Percentiles rank a stretch among this genome's conserved stretches.
Conservation (phyloP, 257 asterid species). For the Pogostemon cablin region DNA sequence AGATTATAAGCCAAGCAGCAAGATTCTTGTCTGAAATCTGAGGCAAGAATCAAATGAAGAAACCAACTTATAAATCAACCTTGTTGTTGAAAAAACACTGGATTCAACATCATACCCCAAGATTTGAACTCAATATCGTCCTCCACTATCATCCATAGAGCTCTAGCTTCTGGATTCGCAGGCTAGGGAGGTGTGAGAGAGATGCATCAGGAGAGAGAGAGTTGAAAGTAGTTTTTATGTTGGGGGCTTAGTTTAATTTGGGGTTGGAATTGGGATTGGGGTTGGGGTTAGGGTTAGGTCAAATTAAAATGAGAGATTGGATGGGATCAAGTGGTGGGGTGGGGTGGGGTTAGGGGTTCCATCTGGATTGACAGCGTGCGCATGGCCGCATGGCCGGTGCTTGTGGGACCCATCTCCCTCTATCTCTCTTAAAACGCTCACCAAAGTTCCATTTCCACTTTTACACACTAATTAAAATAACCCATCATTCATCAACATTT, state of each 20-base stretch:
- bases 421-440: conserved; percentile 31
- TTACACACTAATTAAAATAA: background rate
- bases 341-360: conserved; percentile 17
- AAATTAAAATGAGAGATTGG: conserved; percentile 25
- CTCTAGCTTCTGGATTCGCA: background rate
- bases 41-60: conserved; percentile 3
- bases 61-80: background rate
- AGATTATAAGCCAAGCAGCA: background rate
- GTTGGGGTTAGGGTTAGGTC: conserved; percentile 64
- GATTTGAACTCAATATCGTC: conserved; percentile 32
- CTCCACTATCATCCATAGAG: conserved; percentile 10
- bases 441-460: background rate
- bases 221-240: conserved; percentile 30
- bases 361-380: conserved; percentile 46
- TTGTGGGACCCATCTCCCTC: conserved; percentile 39
- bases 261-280: conserved; percentile 31
- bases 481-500: too few relatives aligned
- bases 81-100: too few relatives aligned
- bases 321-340: background rate
- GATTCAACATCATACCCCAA: conserved; percentile 24
- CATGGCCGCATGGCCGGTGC: conserved; percentile 54
- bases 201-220: conserved; percentile 26
- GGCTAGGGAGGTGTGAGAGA: conserved; percentile 21
- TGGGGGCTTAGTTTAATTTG: conserved; percentile 27
- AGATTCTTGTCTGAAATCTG: background rate